A percentile compares a stretch with the other conserved stretches of the same genome.
Conservation (phyloP, 169 alveolate species). For the Perkinsus chesapeaki region DNA sequence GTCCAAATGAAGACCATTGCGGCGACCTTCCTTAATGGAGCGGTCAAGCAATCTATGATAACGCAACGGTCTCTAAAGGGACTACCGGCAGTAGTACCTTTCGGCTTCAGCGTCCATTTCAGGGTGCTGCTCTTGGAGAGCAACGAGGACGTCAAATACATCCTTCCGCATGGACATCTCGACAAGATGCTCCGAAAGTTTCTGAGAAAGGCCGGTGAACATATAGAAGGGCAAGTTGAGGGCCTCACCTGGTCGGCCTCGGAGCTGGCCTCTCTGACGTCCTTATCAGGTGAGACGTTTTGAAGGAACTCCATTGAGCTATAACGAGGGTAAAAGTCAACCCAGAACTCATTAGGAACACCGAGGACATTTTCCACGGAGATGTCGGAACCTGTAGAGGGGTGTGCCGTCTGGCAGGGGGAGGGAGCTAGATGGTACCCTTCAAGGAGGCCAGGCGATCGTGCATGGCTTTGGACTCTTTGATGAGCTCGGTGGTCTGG, state of each 20-base stretch:
- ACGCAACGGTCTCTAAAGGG: neutral
- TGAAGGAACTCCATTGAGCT: neutral
- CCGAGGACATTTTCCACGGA: neutral
- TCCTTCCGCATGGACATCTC: neutral
- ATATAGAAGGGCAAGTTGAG: neutral
- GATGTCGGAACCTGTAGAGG: neutral
- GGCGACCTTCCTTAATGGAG: neutral
- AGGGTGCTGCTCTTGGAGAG: neutral
- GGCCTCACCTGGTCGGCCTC: neutral
- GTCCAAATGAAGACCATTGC: neutral
- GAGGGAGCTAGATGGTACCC: neutral
- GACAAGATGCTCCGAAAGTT: neutral
- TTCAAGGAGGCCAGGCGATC: neutral
- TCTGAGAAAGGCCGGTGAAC: neutral
- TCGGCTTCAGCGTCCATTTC: neutral
- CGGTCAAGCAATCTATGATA: neutral
- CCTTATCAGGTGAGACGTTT: neutral
- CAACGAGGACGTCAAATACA: neutral
- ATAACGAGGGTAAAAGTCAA: neutral
- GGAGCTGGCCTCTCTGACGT: neutral
- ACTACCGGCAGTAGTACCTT: neutral
- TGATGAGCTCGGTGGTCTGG: neutral
- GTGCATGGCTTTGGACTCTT: neutral
- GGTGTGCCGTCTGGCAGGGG: neutral
- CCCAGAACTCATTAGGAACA: neutral